phyloP scores from a whole-genome alignment of 768 basidiomycete genomes.

The Psilocybe azurescens region DNA sequence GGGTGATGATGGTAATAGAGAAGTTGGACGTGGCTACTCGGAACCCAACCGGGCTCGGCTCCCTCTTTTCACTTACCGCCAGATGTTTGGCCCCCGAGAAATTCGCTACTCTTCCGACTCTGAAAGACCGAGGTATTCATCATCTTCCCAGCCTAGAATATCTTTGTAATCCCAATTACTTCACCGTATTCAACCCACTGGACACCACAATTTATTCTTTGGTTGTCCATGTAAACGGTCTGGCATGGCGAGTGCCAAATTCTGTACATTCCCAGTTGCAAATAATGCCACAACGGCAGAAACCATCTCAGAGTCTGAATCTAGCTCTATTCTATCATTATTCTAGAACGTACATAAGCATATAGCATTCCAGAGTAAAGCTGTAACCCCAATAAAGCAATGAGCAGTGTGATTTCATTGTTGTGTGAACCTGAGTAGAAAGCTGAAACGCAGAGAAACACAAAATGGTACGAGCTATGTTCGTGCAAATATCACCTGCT shows the following conservation, averaged over 20 bases:
- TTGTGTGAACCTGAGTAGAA: conserved; percentile 2
- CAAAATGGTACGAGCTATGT: conserved; percentile 1
- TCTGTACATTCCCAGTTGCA: too few relatives aligned
- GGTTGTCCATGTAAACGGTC: too few relatives aligned
- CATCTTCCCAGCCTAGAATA: neutral
- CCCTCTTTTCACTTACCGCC: conserved; percentile 16
- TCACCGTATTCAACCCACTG: neutral
- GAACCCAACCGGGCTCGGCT: conserved; percentile 13
- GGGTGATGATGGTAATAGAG: conserved; percentile 28
- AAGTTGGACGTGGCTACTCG: conserved; percentile 32
- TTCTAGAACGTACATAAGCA: neutral
- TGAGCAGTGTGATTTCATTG: neutral
- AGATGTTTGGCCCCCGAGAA: conserved; percentile 23
- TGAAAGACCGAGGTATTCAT: neutral
- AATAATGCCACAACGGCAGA: too few relatives aligned
- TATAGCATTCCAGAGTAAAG: neutral
- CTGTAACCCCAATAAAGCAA: neutral
- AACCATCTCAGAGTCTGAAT: too few relatives aligned
- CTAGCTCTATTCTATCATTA: neutral
- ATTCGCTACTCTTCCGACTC: conserved; percentile 4
- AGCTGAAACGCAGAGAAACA: neutral
- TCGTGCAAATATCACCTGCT: neutral
- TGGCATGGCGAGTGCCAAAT: too few relatives aligned
- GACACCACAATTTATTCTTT: too few relatives aligned
- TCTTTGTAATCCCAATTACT: neutral